phyloP scores from a whole-genome alignment of 179 eudicot genomes.

The Silene noctiflora region DNA sequence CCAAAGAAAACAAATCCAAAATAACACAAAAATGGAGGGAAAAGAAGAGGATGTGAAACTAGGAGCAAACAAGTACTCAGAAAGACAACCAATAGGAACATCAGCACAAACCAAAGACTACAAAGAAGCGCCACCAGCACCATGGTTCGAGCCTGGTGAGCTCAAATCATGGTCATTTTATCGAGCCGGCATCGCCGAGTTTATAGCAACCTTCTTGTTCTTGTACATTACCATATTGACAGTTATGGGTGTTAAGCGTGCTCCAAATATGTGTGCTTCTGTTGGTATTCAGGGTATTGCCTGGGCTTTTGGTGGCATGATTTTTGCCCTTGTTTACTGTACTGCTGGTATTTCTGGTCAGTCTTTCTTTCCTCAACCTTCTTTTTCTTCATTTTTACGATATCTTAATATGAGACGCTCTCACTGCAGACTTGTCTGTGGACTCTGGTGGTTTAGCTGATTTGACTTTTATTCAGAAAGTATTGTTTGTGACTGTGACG shows the following conservation, averaged over 20 bases:
- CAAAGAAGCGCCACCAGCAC: slow-evolving; percentile 35
- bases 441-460: too few relatives aligned
- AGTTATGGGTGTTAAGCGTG: slow-evolving; percentile 37
- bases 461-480: too few relatives aligned
- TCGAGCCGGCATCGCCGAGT: slow-evolving; percentile 41
- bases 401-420: too few relatives aligned
- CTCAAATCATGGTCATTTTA: slow-evolving; percentile 36
- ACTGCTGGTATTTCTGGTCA: slow-evolving; percentile 86
- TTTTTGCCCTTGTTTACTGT: slow-evolving; percentile 24
- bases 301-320: slow-evolving; percentile 96
- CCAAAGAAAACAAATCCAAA: neutral
- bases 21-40: slow-evolving; percentile 22
- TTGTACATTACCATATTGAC: slow-evolving; percentile 34
- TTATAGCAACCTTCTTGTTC: slow-evolving; percentile 35
- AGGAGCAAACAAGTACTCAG: slow-evolving; percentile 37
- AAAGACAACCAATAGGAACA: slow-evolving; percentile 32
- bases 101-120: slow-evolving; percentile 32
- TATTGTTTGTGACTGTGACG: too few relatives aligned
- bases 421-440: too few relatives aligned
- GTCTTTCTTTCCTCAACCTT: neutral
- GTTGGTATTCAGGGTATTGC: slow-evolving; percentile 80
- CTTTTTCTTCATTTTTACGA: neutral
- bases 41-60: slow-evolving; percentile 33
- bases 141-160: slow-evolving; percentile 29
- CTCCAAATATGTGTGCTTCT: slow-evolving; percentile 32